Percentiles rank a stretch among this genome's conserved stretches.
Conservation (phyloP, 495 filamentous ascomycete species). For the Aspergillus biplanus region DNA sequence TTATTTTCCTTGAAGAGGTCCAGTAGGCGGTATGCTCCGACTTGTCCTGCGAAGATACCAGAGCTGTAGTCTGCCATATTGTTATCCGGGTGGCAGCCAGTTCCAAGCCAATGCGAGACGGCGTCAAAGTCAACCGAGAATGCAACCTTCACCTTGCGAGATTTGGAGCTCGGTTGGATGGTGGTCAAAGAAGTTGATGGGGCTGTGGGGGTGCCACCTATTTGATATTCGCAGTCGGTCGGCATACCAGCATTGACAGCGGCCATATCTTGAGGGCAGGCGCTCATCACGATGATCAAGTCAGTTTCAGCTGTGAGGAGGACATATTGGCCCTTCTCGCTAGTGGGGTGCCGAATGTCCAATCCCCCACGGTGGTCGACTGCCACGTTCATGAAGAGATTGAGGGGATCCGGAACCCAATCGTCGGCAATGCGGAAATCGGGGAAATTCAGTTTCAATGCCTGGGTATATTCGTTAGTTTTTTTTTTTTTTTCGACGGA, state of each 20-base stretch:
- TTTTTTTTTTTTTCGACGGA: too few species aligned
- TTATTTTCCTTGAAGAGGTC: conserved; percentile 78
- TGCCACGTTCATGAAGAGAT: conserved; percentile 54
- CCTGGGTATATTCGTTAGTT: not conserved
- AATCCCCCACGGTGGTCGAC: conserved; percentile 35
- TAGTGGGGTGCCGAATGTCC: conserved; percentile 35
- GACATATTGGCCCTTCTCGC: conserved; percentile 41
- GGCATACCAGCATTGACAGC: conserved; percentile 43
- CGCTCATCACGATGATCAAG: conserved; percentile 44
- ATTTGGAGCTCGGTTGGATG: not conserved
- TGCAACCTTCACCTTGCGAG: conserved; percentile 3
- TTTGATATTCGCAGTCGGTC: conserved; percentile 28
- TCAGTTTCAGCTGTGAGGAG: conserved; percentile 40
- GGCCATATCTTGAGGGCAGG: conserved; percentile 50
- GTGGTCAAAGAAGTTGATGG: not conserved
- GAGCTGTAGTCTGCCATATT: conserved; percentile 64
- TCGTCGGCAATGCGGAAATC: conserved; percentile 11
- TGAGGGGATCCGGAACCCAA: conserved; percentile 46
- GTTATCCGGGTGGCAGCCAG: conserved; percentile 69
- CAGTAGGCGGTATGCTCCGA: conserved; percentile 69
- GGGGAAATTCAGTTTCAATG: not conserved
- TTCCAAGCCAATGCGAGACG: conserved; percentile 72
- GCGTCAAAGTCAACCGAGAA: conserved; percentile 64
- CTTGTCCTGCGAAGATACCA: conserved; percentile 71
- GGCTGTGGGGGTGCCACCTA: not conserved